Evolutionary conservation across 2,329 filamentous ascomycete genomes (phyloP), one percentile per base, ranked within the genome.

Genomic region (Aspergillus sojae): DNA sequence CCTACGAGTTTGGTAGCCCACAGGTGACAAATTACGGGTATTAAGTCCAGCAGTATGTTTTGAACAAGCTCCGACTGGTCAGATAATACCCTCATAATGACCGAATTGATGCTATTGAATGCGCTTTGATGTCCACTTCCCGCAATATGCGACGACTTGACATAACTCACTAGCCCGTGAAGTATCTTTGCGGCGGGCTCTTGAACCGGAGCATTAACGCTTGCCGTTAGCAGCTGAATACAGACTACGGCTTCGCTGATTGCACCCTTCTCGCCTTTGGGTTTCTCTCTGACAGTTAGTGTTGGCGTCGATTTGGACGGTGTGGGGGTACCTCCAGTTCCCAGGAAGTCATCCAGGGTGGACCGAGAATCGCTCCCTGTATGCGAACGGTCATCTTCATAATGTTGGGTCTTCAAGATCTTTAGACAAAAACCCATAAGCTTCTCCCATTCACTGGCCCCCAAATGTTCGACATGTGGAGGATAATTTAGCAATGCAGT

Each of bases 391-490:
- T 67, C 72, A 32, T 72, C 71, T 10, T 74, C 71, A 46, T 70
- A 67, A 21, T 73, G 69, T 7, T 67, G 62, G 19, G 63, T 48
- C 12, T 65, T 66, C 28, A 97, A 82, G n/a, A 83, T 82, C 86
- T 81, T 58, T 89, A 81, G 68, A 62, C 92, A 91, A 71, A 98
- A 95, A 57, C 88, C 84, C 19, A 91, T 84, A 57, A 90, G 86
- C 11, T 80, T 78, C 55, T 87, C 80, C 93, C 94, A 97, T 62
- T 88, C 84, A 16, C 87, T 83, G 23, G 81, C 81, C 12, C 88
- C 85, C 14, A 98, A 82, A 71, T 93, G 89, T 77, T 98, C 96
- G 32, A 91, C 88, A 75, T 96, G 93, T 21, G 92, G 85, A 53
- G 88, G 87, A 70, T 91, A 87, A 48, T 88, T 86, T 21, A 98